phyloP scores from a whole-genome alignment of 2,329 filamentous ascomycete species.

The Ophiosphaerella herpotricha region DNA sequence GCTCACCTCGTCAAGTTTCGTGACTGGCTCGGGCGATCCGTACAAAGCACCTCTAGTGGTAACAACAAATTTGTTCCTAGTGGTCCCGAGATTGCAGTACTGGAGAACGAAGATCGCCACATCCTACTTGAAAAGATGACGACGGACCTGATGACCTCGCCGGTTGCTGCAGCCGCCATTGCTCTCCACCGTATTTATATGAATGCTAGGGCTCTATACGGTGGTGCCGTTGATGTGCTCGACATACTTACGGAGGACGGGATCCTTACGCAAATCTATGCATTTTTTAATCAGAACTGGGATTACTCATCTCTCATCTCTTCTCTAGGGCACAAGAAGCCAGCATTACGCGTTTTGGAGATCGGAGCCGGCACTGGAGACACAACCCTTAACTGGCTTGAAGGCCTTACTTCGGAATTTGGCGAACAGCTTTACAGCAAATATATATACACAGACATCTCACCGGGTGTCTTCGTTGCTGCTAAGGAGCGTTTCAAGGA shows the following conservation, averaged over 20 bases:
- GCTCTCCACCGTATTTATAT: background rate
- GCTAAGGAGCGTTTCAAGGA: conserved; percentile 13
- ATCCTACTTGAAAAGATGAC: background rate
- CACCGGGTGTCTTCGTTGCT: conserved; percentile 18
- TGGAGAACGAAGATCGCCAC: background rate
- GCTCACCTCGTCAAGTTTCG: background rate
- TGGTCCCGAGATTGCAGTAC: background rate
- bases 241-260: background rate
- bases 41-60: background rate
- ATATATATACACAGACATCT: conserved; percentile 29
- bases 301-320: background rate
- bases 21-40: background rate
- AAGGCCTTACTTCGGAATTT: background rate
- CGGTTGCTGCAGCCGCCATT: background rate
- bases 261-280: background rate
- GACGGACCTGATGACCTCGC: too few species aligned
- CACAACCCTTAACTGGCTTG: conserved; percentile 10
- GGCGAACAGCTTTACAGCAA: conserved; percentile 1
- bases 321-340: conserved; percentile 1
- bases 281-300: background rate
- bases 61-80: background rate
- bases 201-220: background rate
- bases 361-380: conserved; percentile 25
- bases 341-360: conserved; percentile 1
- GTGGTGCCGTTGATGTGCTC: background rate